Evolutionary conservation across 75 land plant genomes (phyloP).

Genomic region (Selaginella moellendorffii): DNA sequence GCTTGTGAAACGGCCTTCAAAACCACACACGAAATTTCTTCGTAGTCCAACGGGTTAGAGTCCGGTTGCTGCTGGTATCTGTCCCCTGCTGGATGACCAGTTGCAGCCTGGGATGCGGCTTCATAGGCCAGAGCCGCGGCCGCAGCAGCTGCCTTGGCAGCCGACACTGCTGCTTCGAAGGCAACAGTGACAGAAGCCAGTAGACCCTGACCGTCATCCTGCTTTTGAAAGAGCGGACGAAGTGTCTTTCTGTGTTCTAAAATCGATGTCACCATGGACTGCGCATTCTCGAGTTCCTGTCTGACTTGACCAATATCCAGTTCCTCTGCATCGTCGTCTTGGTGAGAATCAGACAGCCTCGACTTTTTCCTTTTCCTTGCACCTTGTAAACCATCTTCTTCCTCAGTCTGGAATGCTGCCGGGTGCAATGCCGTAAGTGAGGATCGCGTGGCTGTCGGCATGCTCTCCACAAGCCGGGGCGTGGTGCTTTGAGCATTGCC

Average conservation of each 20-base stretch:
- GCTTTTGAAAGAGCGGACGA: not conserved
- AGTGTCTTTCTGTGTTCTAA: not conserved
- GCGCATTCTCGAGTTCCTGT: not conserved
- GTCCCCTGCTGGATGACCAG: not conserved
- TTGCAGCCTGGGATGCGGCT: not conserved
- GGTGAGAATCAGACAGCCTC: not conserved
- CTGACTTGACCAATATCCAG: not conserved
- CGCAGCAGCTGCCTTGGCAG: not conserved
- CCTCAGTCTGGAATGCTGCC: not conserved
- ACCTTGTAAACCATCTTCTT: not conserved
- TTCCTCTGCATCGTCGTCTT: not conserved
- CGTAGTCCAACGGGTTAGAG: not conserved
- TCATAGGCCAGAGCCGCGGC: not conserved
- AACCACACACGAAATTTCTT: not conserved
- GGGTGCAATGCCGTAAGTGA: not conserved
- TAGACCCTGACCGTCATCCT: not conserved
- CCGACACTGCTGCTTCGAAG: not conserved
- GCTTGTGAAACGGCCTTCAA: not conserved
- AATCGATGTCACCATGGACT: not conserved
- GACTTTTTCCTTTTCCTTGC: not conserved
- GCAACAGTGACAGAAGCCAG: not conserved
- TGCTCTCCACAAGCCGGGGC: not conserved
- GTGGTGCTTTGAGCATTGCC: not conserved
- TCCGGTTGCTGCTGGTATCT: too few species aligned
- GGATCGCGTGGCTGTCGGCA: not conserved